Evolutionary conservation across 2,329 filamentous ascomycete species (phyloP).

Genomic region (Fusarium buxicola): DNA sequence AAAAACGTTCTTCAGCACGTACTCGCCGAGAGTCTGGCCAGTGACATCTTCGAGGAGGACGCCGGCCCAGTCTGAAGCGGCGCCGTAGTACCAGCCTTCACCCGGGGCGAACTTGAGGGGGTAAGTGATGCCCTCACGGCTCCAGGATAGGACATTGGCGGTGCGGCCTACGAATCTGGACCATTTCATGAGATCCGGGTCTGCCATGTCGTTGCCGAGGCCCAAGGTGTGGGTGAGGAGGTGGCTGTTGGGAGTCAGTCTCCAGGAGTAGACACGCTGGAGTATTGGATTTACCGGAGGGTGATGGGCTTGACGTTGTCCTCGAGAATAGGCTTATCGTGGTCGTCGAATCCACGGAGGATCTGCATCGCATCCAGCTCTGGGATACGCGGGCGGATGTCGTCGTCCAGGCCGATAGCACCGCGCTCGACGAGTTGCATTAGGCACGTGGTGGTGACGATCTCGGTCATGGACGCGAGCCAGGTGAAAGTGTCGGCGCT

Average conservation of each 20-base stretch:
- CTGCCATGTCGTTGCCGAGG: conserved; percentile 56
- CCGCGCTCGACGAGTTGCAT: conserved; percentile 56
- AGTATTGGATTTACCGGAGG: conserved; percentile 46
- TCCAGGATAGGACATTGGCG: conserved; percentile 48
- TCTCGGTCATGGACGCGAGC: conserved; percentile 58
- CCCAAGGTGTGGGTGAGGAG: conserved; percentile 64
- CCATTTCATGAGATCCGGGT: conserved; percentile 57
- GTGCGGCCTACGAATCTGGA: conserved; percentile 50
- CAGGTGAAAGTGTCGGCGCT: conserved; percentile 50
- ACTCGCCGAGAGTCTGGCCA: conserved; percentile 51
- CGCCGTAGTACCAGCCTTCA: conserved; percentile 62
- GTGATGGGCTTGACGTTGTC: conserved; percentile 54
- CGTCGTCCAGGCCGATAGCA: conserved; percentile 51
- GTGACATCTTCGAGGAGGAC: conserved; percentile 56
- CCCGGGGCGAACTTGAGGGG: conserved; percentile 60
- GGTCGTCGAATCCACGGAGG: conserved; percentile 52
- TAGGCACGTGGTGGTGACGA: conserved; percentile 53
- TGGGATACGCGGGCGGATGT: conserved; percentile 50
- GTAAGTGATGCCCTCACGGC: conserved; percentile 53
- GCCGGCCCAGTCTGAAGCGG: conserved; percentile 61
- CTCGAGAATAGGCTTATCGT: conserved; percentile 53
- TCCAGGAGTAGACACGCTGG: too few species aligned
- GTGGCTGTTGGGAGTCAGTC: conserved; percentile 40
- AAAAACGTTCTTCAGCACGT: conserved; percentile 54
- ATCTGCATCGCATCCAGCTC: conserved; percentile 51